Evolutionary conservation across 1,139 yeast species (phyloP), one percentile per base, ranked within the genome.

Genomic region (Hemisphaericaspora lyxosophila): DNA sequence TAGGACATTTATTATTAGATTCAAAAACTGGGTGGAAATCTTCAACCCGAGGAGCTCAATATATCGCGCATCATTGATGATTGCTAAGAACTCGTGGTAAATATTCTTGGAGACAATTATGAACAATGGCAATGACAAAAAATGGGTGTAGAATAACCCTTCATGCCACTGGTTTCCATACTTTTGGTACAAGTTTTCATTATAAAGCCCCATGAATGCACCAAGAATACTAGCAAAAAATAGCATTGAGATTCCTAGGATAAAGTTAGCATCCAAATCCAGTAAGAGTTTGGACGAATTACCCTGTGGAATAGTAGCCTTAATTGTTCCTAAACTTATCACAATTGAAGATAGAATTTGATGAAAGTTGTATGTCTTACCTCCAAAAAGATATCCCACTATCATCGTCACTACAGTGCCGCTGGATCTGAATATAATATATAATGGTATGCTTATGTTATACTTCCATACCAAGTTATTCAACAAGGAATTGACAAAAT

Each of bases 151-250:
- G 49, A 84, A 83, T 27, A 84, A 57, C 23, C 75, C 70, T 48
- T 83, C 89, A 40, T 73, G 63, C 90, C 90, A 83, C 36, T 73
- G 75, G 40, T 69, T 67, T 3, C 85, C 85, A 51, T 79, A 76
- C 26, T 48, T 49, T 15, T 55, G 58, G 51, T 67, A 77, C 2
- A 80, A 69, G 35, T 57, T 54, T 50, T 83, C 88, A 29, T 73
- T 70, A 47, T 73, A 70, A 12, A 82, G 64, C 1, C 85, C 83
- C 63, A 77, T 67, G 14, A 79, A 50, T 0, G 85, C 73, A 12
- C 75, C 67, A 15, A 79, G 47, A 3, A 78, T 52, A 6, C 82
- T 73, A 2, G 83, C 73, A 2, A 70, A 28, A 1, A 69, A 41
- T 13, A 81, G 55, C 5, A 80, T 51, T 2, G 53, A 42, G 12